Evolutionary conservation across 108 stramenopile species (phyloP), one percentile per base, ranked within the genome.

Genomic region (Cyclostephanos invisitatus): DNA sequence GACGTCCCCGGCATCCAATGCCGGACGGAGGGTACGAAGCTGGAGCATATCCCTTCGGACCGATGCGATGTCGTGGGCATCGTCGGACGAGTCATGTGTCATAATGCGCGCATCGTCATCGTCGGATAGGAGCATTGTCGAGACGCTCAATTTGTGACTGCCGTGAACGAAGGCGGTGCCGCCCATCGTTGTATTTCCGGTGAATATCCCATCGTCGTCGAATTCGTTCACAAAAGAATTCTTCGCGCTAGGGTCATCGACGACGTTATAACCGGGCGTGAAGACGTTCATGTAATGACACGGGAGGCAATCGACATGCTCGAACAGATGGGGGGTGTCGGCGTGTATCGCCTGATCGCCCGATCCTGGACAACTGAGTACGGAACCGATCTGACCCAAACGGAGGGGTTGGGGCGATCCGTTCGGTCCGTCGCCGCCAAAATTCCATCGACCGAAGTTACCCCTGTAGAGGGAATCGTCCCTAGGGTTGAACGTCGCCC

Each of bases 311-410:
- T 84, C 74, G 21, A 78, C 17, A 62, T 83, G 72, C 51, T 93
- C 92, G 68, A 89, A 96, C 42, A 96, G 70, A 71, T 96, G 96
- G 0, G 93, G 89, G 22, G 91, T 88, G 60, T 96, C 96, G 7
- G 96, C 93, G 69, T 96, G 96, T 11, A 94, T 79, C 0, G 91
- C 87, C 75, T 96, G 96, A 62, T 96, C 96, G 28, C 78, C 87
- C 35, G 78, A 60, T 20, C 93, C 91, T 0, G 92, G 91, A 12
- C 92, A 76, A 25, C 81, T 87, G n/a, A 96, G 64, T 15, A 96
- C 93, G 1, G 89, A 86, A n/a, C 96, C 96, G 15, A 93, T 77
- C 18, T 77, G 83, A n/a, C 89, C 89, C 2, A 91, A 66, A 15
- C 89, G 86, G 51, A 90, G 46, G 58, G 90, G 86, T 54, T 86